Evolutionary conservation across 495 filamentous ascomycete species (phyloP).

Genomic region (Aspergillus egyptiacus): DNA sequence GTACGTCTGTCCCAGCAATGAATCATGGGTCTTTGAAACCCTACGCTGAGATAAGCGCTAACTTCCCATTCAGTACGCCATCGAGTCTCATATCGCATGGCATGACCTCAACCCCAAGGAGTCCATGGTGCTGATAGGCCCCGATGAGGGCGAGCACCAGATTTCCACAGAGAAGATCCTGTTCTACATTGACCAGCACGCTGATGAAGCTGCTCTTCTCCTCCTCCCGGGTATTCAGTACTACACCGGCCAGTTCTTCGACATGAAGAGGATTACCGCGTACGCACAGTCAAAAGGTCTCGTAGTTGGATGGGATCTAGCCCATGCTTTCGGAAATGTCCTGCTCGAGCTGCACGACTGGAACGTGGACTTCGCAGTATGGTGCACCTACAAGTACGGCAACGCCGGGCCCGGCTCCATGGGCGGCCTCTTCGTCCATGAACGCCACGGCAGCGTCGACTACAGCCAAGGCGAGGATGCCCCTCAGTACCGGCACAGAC

Average conservation of each 20-base stretch:
- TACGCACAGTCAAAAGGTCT: constrained; percentile 72
- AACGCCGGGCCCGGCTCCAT: constrained; percentile 86
- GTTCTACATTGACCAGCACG: constrained; percentile 68
- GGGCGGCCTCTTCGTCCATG: constrained; percentile 81
- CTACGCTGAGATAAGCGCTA: background rate
- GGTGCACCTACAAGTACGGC: constrained; percentile 97
- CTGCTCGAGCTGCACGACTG: constrained; percentile 78
- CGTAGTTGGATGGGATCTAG: constrained; percentile 86
- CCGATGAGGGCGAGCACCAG: constrained; percentile 46
- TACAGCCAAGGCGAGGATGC: constrained; percentile 39
- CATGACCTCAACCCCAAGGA: constrained; percentile 61
- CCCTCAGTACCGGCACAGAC: constrained; percentile 48
- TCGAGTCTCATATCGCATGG: constrained; percentile 82
- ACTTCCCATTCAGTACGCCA: constrained; percentile 59
- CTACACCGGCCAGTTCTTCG: constrained; percentile 87
- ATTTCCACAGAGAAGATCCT: constrained; percentile 68
- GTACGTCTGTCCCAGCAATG: constrained; percentile 31
- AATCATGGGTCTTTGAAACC: too few relatives aligned
- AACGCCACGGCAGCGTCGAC: constrained; percentile 56
- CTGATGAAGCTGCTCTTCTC: constrained; percentile 66
- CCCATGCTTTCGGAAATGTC: constrained; percentile 91
- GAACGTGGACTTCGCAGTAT: constrained; percentile 90
- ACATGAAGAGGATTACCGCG: constrained; percentile 79
- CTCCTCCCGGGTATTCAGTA: constrained; percentile 91
- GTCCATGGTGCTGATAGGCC: constrained; percentile 72